Evolutionary conservation across 306 rosid species (phyloP).

Genomic region (Cucumis melo): DNA sequence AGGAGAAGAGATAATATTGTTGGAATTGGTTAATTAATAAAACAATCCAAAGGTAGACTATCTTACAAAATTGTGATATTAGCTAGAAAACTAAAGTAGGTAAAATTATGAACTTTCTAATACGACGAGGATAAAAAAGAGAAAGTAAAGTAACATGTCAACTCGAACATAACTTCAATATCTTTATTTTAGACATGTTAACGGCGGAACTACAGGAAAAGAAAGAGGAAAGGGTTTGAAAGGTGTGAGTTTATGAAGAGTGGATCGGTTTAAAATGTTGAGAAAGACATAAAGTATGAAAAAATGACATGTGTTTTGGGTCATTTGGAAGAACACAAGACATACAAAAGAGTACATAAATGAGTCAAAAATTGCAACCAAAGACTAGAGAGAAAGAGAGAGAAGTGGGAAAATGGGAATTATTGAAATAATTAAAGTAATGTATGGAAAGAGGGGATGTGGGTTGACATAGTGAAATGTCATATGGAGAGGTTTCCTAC

Average conservation of each 20-base stretch:
- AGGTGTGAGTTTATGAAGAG: not conserved
- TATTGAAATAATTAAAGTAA: conserved; percentile 3
- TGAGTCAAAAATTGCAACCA: conserved; percentile 18
- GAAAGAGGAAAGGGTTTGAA: too few species aligned
- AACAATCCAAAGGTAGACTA: not conserved
- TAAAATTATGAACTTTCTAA: too few species aligned
- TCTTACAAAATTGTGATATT: too few species aligned
- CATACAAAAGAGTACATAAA: not conserved
- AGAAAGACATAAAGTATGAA: not conserved
- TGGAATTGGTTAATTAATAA: not conserved
- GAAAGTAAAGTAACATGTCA: not conserved
- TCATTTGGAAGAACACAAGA: not conserved
- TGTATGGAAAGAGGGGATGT: conserved; percentile 15
- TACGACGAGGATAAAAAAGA: too few species aligned
- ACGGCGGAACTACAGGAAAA: not conserved
- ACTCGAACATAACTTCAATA: too few species aligned
- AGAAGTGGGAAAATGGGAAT: too few species aligned
- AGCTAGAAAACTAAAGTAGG: too few species aligned
- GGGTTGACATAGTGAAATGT: conserved; percentile 12
- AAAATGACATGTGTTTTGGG: not conserved
- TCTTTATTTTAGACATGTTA: too few species aligned
- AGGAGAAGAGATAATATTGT: not conserved
- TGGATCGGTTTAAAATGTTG: not conserved
- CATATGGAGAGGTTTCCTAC: conserved; percentile 23
- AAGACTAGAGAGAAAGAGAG: not conserved